Percentiles rank a stretch among this genome's conserved stretches.
phyloP scores from a whole-genome alignment of 768 basidiomycete species.

The Auricularia heimuer region DNA sequence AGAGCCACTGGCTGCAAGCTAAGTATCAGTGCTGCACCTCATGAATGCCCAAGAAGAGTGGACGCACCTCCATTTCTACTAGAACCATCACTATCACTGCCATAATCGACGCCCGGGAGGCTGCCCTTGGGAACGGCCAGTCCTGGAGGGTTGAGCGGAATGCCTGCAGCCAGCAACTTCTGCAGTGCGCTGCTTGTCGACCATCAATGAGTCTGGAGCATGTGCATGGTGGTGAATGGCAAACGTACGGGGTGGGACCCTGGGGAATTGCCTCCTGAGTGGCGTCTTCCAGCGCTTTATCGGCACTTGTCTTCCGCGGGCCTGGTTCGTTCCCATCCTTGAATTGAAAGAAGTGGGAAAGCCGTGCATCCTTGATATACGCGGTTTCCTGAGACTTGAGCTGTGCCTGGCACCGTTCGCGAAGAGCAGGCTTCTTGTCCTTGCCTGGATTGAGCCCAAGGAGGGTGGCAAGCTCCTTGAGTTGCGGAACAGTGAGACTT shows the following conservation, averaged over 20 bases:
- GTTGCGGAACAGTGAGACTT: not conserved
- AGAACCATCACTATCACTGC: not conserved
- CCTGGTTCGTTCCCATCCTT: not conserved
- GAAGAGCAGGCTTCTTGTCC: not conserved
- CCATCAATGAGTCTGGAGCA: not conserved
- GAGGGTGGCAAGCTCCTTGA: not conserved
- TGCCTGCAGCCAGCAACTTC: not conserved
- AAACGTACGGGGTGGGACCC: not conserved
- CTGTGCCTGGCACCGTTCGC: not conserved
- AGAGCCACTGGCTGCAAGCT: too few relatives aligned
- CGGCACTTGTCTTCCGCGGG: not conserved
- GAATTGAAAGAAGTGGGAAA: not conserved
- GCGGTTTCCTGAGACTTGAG: not conserved
- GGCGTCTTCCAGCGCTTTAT: not conserved
- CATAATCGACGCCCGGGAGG: not conserved
- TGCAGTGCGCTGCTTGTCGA: not conserved
- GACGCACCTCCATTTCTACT: too few relatives aligned
- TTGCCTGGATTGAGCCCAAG: not conserved
- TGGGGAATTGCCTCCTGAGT: not conserved
- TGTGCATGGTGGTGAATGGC: not conserved
- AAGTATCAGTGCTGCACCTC: too few relatives aligned
- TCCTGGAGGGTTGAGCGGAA: not conserved
- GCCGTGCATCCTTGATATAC: not conserved
- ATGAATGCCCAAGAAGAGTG: too few relatives aligned
- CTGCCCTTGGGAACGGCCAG: not conserved